These are phyloP conservation scores for Colletotrichum sp. DNA, from an alignment of 2,329 filamentous ascomycete species.

Conservation along the genomic window DNA sequence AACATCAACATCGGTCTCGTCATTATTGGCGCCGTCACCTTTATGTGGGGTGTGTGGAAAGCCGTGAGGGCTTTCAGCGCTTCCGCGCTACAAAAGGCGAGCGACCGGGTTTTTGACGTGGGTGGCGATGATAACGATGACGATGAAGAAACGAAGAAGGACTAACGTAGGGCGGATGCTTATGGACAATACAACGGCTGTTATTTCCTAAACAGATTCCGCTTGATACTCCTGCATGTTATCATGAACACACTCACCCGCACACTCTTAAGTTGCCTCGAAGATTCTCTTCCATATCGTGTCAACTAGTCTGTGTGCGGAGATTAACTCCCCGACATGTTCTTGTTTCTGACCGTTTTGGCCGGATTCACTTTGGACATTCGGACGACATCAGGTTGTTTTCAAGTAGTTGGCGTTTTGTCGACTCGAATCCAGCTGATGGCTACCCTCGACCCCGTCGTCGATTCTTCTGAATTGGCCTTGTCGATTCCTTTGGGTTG, in stretches of 20 bases:
- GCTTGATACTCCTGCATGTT: constrained; percentile 8
- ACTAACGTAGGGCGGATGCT: constrained; percentile 11
- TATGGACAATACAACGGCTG: constrained; percentile 5
- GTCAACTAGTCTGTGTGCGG: constrained; percentile 97
- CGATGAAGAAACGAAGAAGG: constrained; percentile 49
- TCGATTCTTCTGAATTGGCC: background rate
- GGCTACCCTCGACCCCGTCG: background rate
- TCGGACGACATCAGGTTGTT: constrained; percentile 19
- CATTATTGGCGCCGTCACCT: constrained; percentile 78
- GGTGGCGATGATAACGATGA: constrained; percentile 61
- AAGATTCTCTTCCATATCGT: constrained; percentile 76
- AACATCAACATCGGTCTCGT: constrained; percentile 82
- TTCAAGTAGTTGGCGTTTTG: background rate
- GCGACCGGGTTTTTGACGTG: constrained; percentile 85
- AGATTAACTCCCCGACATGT: constrained; percentile 63
- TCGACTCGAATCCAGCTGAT: background rate
- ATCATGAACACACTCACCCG: constrained; percentile 43
- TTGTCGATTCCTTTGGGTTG: background rate
- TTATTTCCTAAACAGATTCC: constrained; percentile 12
- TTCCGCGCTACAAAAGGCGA: constrained; percentile 74
- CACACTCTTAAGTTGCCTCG: constrained; percentile 98
- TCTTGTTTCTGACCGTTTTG: constrained; percentile 59
- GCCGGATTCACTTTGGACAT: constrained; percentile 29
- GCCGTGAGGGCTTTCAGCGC: constrained; percentile 76
- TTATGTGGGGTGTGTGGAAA: constrained; percentile 85